Evolutionary conservation across 202 grass and related monocot species (phyloP), one percentile per base, ranked within the genome.

Genomic region (Digitaria exilis): DNA sequence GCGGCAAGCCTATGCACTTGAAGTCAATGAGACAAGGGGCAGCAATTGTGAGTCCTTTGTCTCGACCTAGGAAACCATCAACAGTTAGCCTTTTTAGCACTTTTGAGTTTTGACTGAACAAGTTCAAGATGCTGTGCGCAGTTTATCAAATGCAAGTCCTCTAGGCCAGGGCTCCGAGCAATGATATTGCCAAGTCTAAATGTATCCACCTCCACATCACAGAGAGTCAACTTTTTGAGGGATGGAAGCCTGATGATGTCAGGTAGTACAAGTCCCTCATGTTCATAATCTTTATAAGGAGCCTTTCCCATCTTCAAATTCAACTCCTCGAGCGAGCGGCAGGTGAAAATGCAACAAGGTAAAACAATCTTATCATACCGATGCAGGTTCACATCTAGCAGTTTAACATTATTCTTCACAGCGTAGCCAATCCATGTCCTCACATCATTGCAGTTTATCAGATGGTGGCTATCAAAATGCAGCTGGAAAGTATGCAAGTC

Each of bases 381-480:
- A 30, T 21, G 37, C 11, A 41, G 5, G 5, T 87, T 51, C 60
- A 79, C 44, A 65, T 79, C 85, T 16, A 87, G 71, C 78, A 82
- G 62, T 76, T 87, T 87, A 46, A 87, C 85, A 8, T 76, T 75
- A 22, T 87, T 71, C 63, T 69, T 87, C 51, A 87, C 41, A 4
- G 51, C 78, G 21, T 87, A 87, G 6, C 22, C 49, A 60, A 87
- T 87, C 85, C 85, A 87, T 22, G 25, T 81, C 44, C 70, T 87
- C 19, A 82, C 61, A 69, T 75, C 61, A 49, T 75, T 76, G 51
- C 16, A 82, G 78, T 81, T 82, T 32, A 69, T 13, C 22, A 14
- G 30, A 75, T 25, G 26, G 55, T n/a, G 19, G 65, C 15, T 17
- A 39, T 69, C 17, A 73, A 42, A 82, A 35, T 75, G 52, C 41